phyloP scores from a whole-genome alignment of 164 flowering plant species.

The Vitis labrusca region DNA sequence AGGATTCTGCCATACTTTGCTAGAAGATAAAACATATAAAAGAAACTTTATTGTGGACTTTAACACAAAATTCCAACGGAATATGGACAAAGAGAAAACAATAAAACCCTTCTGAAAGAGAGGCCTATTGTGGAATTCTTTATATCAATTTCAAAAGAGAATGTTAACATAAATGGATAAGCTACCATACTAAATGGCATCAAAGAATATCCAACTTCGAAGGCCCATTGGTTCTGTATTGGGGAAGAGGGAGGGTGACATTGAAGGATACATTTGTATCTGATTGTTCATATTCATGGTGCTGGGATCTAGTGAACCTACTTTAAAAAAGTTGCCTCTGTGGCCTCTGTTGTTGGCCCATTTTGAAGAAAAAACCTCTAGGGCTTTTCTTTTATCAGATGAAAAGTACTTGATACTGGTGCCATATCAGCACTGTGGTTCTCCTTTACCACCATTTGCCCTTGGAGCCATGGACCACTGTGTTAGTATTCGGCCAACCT shows the following conservation, averaged over 20 bases:
- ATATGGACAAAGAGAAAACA: slow-evolving; percentile 17
- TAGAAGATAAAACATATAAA: not conserved
- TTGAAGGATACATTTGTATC: not conserved
- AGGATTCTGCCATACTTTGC: slow-evolving; percentile 8
- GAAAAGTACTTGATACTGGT: slow-evolving; percentile 8
- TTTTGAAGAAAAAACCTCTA: slow-evolving; percentile 6
- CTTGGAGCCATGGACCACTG: slow-evolving; percentile 19
- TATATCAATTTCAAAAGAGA: slow-evolving; percentile 9
- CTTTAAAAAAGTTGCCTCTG: slow-evolving; percentile 1
- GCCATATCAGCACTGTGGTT: slow-evolving; percentile 5
- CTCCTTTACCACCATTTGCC: slow-evolving; percentile 12
- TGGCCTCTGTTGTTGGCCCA: not conserved
- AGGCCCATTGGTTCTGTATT: not conserved
- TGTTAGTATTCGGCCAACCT: slow-evolving; percentile 12
- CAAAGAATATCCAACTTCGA: not conserved
- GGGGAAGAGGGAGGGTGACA: not conserved
- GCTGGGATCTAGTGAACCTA: slow-evolving; percentile 8
- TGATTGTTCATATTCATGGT: not conserved
- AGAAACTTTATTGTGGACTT: slow-evolving; percentile 10
- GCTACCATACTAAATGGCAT: not conserved
- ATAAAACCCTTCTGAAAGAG: not conserved
- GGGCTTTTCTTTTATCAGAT: slow-evolving; percentile 5
- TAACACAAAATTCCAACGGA: slow-evolving; percentile 12
- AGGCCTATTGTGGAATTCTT: not conserved
- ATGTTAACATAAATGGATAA: slow-evolving; percentile 6